Evolutionary conservation across 257 asterid genomes (phyloP), one percentile per base, ranked within the genome.

Genomic region (Rehmannia glutinosa): DNA sequence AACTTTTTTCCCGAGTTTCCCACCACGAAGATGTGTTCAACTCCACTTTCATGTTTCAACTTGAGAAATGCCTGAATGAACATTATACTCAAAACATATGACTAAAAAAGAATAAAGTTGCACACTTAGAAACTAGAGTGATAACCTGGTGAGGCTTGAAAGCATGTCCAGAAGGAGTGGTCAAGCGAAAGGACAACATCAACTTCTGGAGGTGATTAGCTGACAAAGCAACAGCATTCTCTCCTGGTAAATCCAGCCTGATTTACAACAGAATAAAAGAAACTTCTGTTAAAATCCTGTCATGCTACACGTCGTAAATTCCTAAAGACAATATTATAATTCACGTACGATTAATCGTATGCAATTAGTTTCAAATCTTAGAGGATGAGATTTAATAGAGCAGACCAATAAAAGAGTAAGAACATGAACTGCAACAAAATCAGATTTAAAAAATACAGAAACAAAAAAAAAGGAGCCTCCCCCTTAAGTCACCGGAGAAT

Each of bases 151-250:
- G 96, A 56, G 99, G 96, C 69, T 77, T 82, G 77, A 91, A 91
- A 59, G 86, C 84, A 46, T 81, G 76, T 76, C 95, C 92, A 59
- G 75, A 78, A 64, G 99, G 87, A 80, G 96, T 84, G 58, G 69
- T 75, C 78, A 93, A 81, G 73, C 75, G 82, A 80, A 88, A 93
- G 49, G 89, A 81, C 77, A 93, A 66, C 58, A 75, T 78, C 75
- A 93, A 74, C 84, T 90, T 90, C 87, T 93, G 99, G 62, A 93
- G 96, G 71, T 93, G 99, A 80, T 90, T 93, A 66, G 99, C 99
- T 70, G 87, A 87, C 76, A 93, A 71, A 63, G 92, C 65, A 74
- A 88, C 72, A 47, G 54, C 67, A 62, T 78, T 84, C 38, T 80
- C 75, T 20, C 88, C 88, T 20, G 84, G 81, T 64, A 93, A 77